A percentile compares a stretch with the other conserved stretches of the same genome.
Conservation (phyloP, 1,139 yeast species). For the Protomyces lactucae-debilis region DNA sequence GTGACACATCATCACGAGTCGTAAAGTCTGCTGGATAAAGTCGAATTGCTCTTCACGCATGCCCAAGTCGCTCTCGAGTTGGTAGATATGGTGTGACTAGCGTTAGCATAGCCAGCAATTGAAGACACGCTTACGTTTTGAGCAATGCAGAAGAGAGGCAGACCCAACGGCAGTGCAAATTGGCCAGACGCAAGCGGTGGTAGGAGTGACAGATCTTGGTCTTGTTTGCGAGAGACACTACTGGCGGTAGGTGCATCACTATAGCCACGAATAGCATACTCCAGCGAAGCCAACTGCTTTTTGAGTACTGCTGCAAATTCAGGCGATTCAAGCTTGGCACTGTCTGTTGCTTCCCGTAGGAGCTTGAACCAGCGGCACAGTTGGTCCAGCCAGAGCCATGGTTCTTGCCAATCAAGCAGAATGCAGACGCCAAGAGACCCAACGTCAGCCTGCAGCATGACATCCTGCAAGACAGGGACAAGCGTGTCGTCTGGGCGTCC, state of each 20-base stretch:
- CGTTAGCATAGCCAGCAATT: background rate
- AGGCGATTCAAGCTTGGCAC: conserved; percentile 3
- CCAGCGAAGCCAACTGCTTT: background rate
- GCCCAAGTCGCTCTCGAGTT: conserved; percentile 31
- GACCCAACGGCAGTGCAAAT: conserved; percentile 39
- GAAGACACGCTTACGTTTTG: conserved; percentile 28
- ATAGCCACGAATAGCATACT: conserved; percentile 8
- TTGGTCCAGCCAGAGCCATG: conserved; percentile 31
- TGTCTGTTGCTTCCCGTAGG: conserved; percentile 21
- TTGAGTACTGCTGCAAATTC: background rate
- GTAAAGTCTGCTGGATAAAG: conserved; percentile 51
- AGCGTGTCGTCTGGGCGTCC: conserved; percentile 27
- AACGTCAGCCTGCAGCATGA: conserved; percentile 2
- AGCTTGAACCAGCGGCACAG: conserved; percentile 25
- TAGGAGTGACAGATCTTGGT: conserved; percentile 14
- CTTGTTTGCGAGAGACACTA: background rate
- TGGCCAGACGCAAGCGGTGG: conserved; percentile 39
- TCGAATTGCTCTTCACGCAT: conserved; percentile 40
- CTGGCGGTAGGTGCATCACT: background rate
- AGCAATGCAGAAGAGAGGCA: conserved; percentile 36
- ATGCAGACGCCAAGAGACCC: conserved; percentile 26
- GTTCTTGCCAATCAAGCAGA: conserved; percentile 32
- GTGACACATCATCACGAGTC: conserved; percentile 49
- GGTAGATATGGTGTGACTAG: conserved; percentile 31
- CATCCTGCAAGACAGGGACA: conserved; percentile 18